Conservation (phyloP, 345 rosid genomes). For the Mangifera indica region DNA sequence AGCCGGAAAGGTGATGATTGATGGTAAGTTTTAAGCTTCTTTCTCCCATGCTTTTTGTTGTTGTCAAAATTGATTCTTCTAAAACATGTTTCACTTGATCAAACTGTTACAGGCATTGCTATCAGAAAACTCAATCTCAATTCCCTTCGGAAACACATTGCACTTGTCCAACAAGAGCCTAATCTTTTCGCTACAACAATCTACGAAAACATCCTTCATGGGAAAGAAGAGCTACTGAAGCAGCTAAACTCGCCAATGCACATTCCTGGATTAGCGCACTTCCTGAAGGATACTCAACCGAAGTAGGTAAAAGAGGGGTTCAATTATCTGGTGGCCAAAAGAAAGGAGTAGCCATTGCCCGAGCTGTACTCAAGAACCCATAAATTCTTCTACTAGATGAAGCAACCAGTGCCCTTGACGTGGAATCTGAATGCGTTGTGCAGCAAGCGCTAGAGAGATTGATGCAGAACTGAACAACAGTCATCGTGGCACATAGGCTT, state of each 20-base stretch:
- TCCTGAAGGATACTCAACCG: conserved; percentile 85
- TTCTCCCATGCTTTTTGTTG: too few species aligned
- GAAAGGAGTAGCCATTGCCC: conserved; percentile 88
- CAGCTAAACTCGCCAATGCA: conserved; percentile 85
- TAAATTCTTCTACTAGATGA: conserved; percentile 84
- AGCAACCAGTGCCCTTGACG: conserved; percentile 88
- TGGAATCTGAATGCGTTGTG: conserved; percentile 80
- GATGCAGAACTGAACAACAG: conserved; percentile 76
- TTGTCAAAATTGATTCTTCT: too few species aligned
- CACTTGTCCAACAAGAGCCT: conserved; percentile 93
- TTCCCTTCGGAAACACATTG: conserved; percentile 71
- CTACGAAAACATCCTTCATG: conserved; percentile 82
- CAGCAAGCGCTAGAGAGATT: conserved; percentile 87
- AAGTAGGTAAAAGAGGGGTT: conserved; percentile 86
- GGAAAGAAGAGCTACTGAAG: conserved; percentile 77
- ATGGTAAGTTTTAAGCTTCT: conserved; percentile 48
- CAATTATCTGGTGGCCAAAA: conserved; percentile 92
- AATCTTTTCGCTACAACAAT: conserved; percentile 86
- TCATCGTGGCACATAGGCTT: conserved; percentile 91
- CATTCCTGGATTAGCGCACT: conserved; percentile 79
- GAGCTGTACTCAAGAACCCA: conserved; percentile 88
- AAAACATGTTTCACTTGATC: too few species aligned
- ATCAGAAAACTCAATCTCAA: conserved; percentile 66
- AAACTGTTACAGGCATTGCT: conserved; percentile 54
- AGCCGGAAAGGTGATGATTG: conserved; percentile 78